phyloP scores from a whole-genome alignment of 495 filamentous ascomycete genomes.

The Achaetomiella virescens region DNA sequence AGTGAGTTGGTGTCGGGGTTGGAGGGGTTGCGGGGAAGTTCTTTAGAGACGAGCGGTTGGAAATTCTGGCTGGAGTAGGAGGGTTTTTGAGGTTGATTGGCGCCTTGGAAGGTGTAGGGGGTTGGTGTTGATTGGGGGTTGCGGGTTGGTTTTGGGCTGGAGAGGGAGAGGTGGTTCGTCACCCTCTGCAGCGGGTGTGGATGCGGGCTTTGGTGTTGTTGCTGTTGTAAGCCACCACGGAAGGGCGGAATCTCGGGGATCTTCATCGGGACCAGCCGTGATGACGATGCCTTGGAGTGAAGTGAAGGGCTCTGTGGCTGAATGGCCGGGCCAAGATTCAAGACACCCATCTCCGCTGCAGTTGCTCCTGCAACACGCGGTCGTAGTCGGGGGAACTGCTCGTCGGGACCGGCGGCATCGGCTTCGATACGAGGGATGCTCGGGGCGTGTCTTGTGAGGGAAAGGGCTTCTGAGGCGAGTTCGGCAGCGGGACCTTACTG shows the following conservation, averaged over 20 bases:
- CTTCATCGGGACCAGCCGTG: constrained; percentile 32
- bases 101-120: no score
- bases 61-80: constrained; percentile 3
- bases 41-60: constrained; percentile 20
- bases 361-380: constrained; percentile 51
- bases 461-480: constrained; percentile 42
- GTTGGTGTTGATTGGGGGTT: not conserved
- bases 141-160: constrained; percentile 4
- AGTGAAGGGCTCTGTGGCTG: constrained; percentile 18
- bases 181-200: not conserved
- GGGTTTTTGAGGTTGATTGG: constrained; percentile 3
- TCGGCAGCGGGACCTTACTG: constrained; percentile 57
- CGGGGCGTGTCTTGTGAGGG: constrained; percentile 41
- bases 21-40: constrained; percentile 17
- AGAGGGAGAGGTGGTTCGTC: not conserved
- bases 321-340: constrained; percentile 33
- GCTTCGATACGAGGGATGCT: constrained; percentile 31
- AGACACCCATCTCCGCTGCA: constrained; percentile 54
- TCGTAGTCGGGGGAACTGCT: constrained; percentile 51
- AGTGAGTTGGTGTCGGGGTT: constrained; percentile 5
- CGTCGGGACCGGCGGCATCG: constrained; percentile 25
- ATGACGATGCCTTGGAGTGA: constrained; percentile 23
- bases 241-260: constrained; percentile 51
- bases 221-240: constrained; percentile 29
- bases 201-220: constrained; percentile 11